Conservation (phyloP, 1,284 basidiomycete species). For the Acaromyces ingoldii region DNA sequence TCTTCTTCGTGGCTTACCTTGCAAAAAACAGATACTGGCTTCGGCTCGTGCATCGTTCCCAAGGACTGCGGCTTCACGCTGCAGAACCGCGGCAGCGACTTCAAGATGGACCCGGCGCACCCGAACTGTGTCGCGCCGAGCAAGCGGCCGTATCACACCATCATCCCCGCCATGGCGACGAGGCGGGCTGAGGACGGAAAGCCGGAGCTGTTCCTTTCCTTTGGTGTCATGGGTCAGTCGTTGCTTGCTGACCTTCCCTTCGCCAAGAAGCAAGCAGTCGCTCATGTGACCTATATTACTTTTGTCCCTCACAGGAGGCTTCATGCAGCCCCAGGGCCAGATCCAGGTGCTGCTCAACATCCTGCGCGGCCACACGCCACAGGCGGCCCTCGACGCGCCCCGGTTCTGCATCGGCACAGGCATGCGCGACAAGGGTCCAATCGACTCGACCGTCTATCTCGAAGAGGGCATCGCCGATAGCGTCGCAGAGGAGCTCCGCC, state of each 20-base stretch:
- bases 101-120: slow-evolving; percentile 72
- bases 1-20: background rate
- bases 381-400: slow-evolving; percentile 68
- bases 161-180: slow-evolving; percentile 85
- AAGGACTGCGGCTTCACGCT: slow-evolving; percentile 90
- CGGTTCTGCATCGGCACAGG: slow-evolving; percentile 91
- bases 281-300: no score
- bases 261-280: no score
- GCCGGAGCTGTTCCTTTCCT: slow-evolving; percentile 73
- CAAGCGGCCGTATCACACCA: slow-evolving; percentile 91
- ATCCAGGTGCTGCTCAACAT: slow-evolving; percentile 89
- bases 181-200: slow-evolving; percentile 40
- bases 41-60: slow-evolving; percentile 67
- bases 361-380: slow-evolving; percentile 68
- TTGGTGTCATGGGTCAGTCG: slow-evolving; percentile 76
- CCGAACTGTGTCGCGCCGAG: slow-evolving; percentile 64
- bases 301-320: slow-evolving; percentile 56
- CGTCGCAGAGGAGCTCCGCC: slow-evolving; percentile 53
- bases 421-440: slow-evolving; percentile 61
- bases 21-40: slow-evolving; percentile 42
- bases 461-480: slow-evolving; percentile 74
- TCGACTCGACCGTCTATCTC: slow-evolving; percentile 77
- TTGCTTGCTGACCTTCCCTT: background rate
- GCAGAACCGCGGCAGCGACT: slow-evolving; percentile 85
- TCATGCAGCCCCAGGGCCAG: slow-evolving; percentile 90